Evolutionary conservation across 176 grass and related monocot genomes (phyloP).

Genomic region (Eremochloa ophiuroides): DNA sequence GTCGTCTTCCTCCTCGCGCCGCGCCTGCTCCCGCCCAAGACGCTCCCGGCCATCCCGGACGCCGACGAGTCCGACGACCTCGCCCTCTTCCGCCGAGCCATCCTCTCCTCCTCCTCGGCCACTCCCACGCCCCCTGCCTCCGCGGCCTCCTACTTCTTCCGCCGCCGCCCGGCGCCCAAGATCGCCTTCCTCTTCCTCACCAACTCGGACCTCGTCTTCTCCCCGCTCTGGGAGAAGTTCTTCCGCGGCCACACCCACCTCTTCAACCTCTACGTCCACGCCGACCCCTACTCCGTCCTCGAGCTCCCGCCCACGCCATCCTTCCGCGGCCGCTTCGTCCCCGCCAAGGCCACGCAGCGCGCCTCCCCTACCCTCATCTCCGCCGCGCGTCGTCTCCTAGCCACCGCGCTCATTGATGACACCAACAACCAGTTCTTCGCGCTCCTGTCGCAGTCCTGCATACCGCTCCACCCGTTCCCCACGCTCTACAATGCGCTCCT

Average conservation of each 20-base stretch:
- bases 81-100: constrained; percentile 89
- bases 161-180: constrained; percentile 53
- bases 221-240: constrained; percentile 87
- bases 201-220: constrained; percentile 72
- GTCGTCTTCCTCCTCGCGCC: constrained; percentile 68
- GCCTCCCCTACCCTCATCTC: constrained; percentile 90
- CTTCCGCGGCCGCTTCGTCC: constrained; percentile 69
- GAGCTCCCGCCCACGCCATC: constrained; percentile 48
- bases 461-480: constrained; percentile 79
- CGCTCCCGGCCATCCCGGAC: constrained; percentile 77
- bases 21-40: constrained; percentile 74
- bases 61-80: constrained; percentile 92
- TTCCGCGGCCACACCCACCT: constrained; percentile 56
- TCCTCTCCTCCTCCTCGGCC: constrained; percentile 56
- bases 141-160: constrained; percentile 36
- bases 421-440: constrained; percentile 71
- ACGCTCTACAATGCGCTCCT: constrained; percentile 59
- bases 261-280: constrained; percentile 88
- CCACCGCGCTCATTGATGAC: constrained; percentile 68
- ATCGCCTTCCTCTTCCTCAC: constrained; percentile 95
- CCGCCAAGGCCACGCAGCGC: constrained; percentile 81
- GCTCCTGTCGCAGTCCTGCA: constrained; percentile 77
- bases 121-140: constrained; percentile 35
- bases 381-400: constrained; percentile 72
- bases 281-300: constrained; percentile 56